Conservation (phyloP, 768 basidiomycete species). For the Thelephora ganbajun region DNA sequence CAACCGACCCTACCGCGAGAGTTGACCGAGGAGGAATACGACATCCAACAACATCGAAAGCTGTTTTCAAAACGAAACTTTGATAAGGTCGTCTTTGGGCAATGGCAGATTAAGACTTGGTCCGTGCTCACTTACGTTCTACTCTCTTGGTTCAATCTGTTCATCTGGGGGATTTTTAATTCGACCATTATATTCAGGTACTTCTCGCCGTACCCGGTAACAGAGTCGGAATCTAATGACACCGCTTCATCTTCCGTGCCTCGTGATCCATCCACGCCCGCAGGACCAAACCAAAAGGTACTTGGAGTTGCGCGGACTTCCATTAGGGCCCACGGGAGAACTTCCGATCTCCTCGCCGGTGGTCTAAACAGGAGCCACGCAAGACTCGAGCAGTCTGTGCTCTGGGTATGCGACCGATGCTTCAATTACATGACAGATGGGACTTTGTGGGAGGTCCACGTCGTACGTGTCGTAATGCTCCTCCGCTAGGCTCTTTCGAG, state of each 20-base stretch:
- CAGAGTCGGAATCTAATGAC: slow-evolving; percentile 53
- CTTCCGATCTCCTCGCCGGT: slow-evolving; percentile 58
- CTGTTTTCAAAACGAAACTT: slow-evolving; percentile 68
- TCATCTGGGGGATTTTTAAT: not conserved
- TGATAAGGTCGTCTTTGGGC: slow-evolving; percentile 73
- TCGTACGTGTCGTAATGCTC: slow-evolving; percentile 24
- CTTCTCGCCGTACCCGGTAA: slow-evolving; percentile 82
- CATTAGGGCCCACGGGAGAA: slow-evolving; percentile 52
- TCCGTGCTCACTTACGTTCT: slow-evolving; percentile 22
- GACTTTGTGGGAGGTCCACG: slow-evolving; percentile 55
- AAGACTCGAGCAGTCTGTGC: slow-evolving; percentile 31
- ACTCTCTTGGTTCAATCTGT: not conserved
- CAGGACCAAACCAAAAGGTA: slow-evolving; percentile 15
- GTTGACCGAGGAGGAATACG: slow-evolving; percentile 59
- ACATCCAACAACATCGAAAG: slow-evolving; percentile 52
- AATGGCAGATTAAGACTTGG: slow-evolving; percentile 85
- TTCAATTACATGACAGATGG: slow-evolving; percentile 93
- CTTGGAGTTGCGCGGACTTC: slow-evolving; percentile 36
- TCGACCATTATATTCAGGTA: slow-evolving; percentile 40
- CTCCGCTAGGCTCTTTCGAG: not conserved
- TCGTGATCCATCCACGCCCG: slow-evolving; percentile 1
- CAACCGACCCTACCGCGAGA: slow-evolving; percentile 8
- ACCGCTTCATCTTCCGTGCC: slow-evolving; percentile 11
- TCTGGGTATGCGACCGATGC: slow-evolving; percentile 87
- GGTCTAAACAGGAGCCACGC: slow-evolving; percentile 35